A percentile compares a stretch with the other conserved stretches of the same genome.
These are phyloP conservation scores for Nicotiana tabacum DNA, from an alignment of 257 asterid genomes.

Conservation along the genomic window DNA sequence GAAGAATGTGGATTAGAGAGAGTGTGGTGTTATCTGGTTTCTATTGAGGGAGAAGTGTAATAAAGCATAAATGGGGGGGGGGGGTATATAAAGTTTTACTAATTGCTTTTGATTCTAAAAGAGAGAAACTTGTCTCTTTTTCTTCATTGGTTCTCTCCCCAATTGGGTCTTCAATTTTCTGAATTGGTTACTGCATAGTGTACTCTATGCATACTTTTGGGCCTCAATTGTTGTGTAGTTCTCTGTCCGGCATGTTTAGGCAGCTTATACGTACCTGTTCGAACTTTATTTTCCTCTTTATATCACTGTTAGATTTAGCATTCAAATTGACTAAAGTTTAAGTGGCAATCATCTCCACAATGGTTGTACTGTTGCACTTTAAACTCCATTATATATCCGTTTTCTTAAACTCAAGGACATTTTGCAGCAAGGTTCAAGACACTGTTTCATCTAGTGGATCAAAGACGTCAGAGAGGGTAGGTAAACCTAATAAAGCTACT, in stretches of 20 bases:
- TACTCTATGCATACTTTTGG: neutral
- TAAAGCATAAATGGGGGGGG: neutral
- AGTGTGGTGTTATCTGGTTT: neutral
- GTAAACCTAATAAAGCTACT: conserved; percentile 37
- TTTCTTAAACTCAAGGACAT: neutral
- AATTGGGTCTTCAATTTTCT: neutral
- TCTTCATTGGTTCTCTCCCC: conserved; percentile 1
- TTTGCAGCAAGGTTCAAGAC: conserved; percentile 53
- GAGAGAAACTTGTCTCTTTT: neutral
- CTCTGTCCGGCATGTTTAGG: neutral
- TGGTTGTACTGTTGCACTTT: neutral
- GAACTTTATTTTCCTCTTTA: neutral
- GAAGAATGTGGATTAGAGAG: neutral
- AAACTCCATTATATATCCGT: neutral
- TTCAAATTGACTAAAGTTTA: neutral
- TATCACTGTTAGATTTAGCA: neutral
- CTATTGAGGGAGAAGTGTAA: neutral
- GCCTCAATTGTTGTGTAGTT: neutral
- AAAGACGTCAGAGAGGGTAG: conserved; percentile 26
- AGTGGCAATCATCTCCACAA: neutral
- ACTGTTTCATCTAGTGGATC: conserved; percentile 33
- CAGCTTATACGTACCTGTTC: neutral
- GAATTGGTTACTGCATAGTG: neutral
- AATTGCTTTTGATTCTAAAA: neutral
- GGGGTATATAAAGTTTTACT: neutral